Evolutionary conservation across 768 basidiomycete species (phyloP).

Genomic region (Dioszegia hungarica): DNA sequence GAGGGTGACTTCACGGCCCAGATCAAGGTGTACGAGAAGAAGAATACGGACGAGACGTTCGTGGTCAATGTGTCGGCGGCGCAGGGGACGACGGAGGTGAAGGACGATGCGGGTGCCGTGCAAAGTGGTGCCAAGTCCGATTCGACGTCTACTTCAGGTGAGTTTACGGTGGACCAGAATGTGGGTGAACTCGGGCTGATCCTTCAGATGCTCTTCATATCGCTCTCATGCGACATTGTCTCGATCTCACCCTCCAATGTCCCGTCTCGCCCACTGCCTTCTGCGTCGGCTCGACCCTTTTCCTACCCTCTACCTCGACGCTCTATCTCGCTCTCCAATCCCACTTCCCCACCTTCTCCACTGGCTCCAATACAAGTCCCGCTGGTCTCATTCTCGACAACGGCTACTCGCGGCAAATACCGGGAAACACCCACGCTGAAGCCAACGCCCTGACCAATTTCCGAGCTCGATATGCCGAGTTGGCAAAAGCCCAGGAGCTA

Average conservation of each 20-base stretch:
- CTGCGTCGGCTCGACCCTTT: slow-evolving; percentile 44
- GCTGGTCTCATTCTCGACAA: slow-evolving; percentile 60
- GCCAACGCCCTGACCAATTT: slow-evolving; percentile 84
- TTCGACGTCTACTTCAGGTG: slow-evolving; percentile 1
- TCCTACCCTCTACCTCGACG: slow-evolving; percentile 33
- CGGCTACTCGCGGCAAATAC: slow-evolving; percentile 82
- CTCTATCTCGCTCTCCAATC: slow-evolving; percentile 16
- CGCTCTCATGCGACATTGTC: slow-evolving; percentile 38
- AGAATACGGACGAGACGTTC: slow-evolving; percentile 39
- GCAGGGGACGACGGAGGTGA: background rate
- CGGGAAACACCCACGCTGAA: slow-evolving; percentile 94
- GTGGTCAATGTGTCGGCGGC: slow-evolving; percentile 14
- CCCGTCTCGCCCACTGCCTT: slow-evolving; percentile 41
- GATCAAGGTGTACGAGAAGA: slow-evolving; percentile 35
- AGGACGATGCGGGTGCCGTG: slow-evolving; percentile 20
- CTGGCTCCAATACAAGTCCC: background rate
- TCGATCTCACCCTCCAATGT: slow-evolving; percentile 35
- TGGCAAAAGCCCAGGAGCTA: slow-evolving; percentile 8
- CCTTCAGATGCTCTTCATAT: slow-evolving; percentile 29
- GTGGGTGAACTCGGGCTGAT: background rate
- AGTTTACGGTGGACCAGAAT: background rate
- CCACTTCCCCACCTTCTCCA: slow-evolving; percentile 26
- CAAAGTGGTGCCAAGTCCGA: background rate
- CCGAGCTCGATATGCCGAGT: slow-evolving; percentile 45
- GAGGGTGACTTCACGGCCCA: background rate